These are phyloP conservation scores for Pisolithus marmoratus DNA, from an alignment of 768 basidiomycete genomes.

Conservation along the genomic window DNA sequence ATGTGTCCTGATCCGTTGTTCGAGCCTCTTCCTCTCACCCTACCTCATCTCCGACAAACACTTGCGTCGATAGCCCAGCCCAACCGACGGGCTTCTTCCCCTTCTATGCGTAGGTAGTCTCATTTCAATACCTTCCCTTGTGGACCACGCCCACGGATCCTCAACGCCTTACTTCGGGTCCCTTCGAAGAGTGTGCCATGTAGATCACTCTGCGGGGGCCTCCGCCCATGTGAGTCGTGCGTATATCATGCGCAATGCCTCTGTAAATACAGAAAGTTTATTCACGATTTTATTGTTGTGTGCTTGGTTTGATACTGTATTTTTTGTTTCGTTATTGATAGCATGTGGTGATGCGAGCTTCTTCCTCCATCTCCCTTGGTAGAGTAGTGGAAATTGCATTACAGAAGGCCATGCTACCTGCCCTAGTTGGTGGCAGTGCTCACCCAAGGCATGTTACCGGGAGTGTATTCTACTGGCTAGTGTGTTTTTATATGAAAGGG, in stretches of 20 bases:
- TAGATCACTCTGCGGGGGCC: constrained; percentile 68
- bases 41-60: not conserved
- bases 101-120: constrained; percentile 70
- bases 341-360: too few relatives aligned
- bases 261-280: too few relatives aligned
- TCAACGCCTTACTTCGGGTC: constrained; percentile 45
- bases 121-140: constrained; percentile 69
- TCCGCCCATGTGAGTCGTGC: constrained; percentile 62
- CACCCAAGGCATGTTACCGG: too few relatives aligned
- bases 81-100: constrained; percentile 23
- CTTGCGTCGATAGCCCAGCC: not conserved
- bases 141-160: constrained; percentile 64
- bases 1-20: constrained; percentile 19
- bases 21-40: not conserved
- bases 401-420: too few relatives aligned
- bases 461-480: too few relatives aligned
- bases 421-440: too few relatives aligned
- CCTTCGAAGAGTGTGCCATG: constrained; percentile 50
- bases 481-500: too few relatives aligned
- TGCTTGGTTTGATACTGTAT: constrained; percentile 25
- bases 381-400: too few relatives aligned
- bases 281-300: not conserved
- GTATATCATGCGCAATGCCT: not conserved
- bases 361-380: too few relatives aligned
- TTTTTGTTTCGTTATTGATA: too few relatives aligned